A percentile compares a stretch with the other conserved stretches of the same genome.
Conservation (phyloP, 495 filamentous ascomycete species). For the Pyronema omphalodes region DNA sequence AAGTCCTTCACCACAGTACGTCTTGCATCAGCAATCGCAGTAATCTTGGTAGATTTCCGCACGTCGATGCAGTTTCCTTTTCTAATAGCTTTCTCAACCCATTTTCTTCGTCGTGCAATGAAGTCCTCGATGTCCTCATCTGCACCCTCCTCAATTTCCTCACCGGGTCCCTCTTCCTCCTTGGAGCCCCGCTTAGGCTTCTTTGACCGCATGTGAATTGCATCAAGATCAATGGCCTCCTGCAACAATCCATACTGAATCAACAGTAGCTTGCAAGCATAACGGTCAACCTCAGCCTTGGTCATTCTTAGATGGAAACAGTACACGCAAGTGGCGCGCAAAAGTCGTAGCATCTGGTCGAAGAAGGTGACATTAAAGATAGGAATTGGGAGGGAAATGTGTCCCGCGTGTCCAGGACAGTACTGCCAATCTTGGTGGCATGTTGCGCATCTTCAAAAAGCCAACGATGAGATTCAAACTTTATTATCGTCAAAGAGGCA, state of each 20-base stretch:
- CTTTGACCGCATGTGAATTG: conserved; percentile 29
- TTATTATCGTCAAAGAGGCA: conserved; percentile 9
- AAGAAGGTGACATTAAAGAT: conserved; percentile 90
- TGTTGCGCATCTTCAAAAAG: conserved; percentile 55
- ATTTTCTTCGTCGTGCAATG: conserved; percentile 47
- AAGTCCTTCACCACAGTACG: conserved; percentile 63
- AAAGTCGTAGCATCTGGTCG: conserved; percentile 66
- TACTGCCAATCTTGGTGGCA: conserved; percentile 57
- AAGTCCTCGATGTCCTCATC: conserved; percentile 32
- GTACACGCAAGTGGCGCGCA: conserved; percentile 74
- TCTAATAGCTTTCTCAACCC: conserved; percentile 47
- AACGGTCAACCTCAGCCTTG: conserved; percentile 51
- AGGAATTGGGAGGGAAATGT: conserved; percentile 82
- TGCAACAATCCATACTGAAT: conserved; percentile 67
- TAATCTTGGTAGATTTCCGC: conserved; percentile 51
- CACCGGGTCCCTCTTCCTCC: conserved; percentile 32
- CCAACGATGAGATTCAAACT: not conserved
- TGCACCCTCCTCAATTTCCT: conserved; percentile 34
- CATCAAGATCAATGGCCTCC: conserved; percentile 49
- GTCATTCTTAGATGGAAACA: conserved; percentile 68
- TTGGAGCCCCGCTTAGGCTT: conserved; percentile 22
- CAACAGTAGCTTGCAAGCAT: conserved; percentile 67
- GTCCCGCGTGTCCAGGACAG: conserved; percentile 85
- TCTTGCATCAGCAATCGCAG: conserved; percentile 58
- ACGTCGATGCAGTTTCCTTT: conserved; percentile 33